Base-by-base conservation (phyloP, 768 basidiomycete species). In the Leccinum fibrillosum region DNA sequence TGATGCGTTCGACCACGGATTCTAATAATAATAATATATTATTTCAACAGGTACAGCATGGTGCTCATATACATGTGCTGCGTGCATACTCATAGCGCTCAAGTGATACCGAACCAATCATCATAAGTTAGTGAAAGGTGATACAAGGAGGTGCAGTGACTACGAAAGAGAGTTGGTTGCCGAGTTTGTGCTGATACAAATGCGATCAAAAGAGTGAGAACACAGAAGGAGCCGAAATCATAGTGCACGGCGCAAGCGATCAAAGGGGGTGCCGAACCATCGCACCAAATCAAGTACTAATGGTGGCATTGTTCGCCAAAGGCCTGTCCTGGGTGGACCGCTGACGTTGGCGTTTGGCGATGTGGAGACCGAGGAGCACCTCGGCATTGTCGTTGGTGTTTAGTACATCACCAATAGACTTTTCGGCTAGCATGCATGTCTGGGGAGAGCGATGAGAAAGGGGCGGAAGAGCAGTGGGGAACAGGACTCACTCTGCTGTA, bases 381-480 rank as follows among this genome's bases (percentile, higher is more conserved):
- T 80, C 71, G 12, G 78, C 78, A 53, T 92, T 91, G 74, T 90
- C 86, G 57, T 77, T 80, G 19, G 83, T 84, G 67, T 87, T 81
- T 42, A 92, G 77, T 25, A 90, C 87, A 59, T 82, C 80, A 11
- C 78, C 75, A 49, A 92, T 86, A 2, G 90, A 92, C 57, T 82
- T 78, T 69, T 86, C 85, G 15, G 86, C 88, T 10, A 88, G 79
- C 60, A 85, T 79, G 65, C 88, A 89, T 4, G 85, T 82, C 88
- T 91, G 58, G 35, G 17, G 34, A 21, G 1, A 4, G 52, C 2
- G n/a, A 49, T 54, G 11, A 49, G 60, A n/a, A 4, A 39, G 23
- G 44, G 34, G 32, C 2, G 21, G 1, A 25, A 21, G 12, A 9
- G 10, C 0, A 26, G 28, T 13, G 25, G 11, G 3, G 1, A 12